phyloP scores from a whole-genome alignment of 169 alveolate species.

The Hammondia hammondi region DNA sequence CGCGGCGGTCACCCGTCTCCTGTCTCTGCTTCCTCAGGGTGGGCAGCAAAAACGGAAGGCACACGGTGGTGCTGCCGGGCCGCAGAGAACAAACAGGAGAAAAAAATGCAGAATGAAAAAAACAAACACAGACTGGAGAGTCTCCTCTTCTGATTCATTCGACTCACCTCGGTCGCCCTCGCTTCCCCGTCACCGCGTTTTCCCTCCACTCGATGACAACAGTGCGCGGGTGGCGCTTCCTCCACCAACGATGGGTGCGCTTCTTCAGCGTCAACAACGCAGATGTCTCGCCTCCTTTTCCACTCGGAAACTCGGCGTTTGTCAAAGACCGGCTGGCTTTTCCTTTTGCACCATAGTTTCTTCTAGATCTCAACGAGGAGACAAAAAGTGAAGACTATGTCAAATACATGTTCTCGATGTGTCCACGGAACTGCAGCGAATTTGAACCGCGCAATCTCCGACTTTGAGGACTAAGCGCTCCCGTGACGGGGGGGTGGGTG shows the following conservation, averaged over 20 bases:
- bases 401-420: neutral
- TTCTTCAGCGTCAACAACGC: neutral
- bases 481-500: no score
- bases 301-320: neutral
- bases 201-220: neutral
- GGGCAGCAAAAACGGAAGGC: neutral
- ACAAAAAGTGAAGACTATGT: neutral
- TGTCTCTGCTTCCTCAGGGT: neutral
- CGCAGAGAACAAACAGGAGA: no score
- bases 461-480: neutral
- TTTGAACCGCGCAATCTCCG: neutral
- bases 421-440: neutral
- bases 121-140: neutral
- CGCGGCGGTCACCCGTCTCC: slow-evolving; percentile 13
- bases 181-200: neutral
- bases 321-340: neutral
- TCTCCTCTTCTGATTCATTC: neutral
- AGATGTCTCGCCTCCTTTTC: neutral
- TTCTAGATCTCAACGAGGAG: neutral
- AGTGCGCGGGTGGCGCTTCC: neutral
- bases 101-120: neutral
- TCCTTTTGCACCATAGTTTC: neutral
- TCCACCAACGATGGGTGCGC: neutral
- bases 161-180: neutral
- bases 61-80: neutral